Conservation (phyloP, 495 filamentous ascomycete species). For the Aspergillus taichungensis region DNA sequence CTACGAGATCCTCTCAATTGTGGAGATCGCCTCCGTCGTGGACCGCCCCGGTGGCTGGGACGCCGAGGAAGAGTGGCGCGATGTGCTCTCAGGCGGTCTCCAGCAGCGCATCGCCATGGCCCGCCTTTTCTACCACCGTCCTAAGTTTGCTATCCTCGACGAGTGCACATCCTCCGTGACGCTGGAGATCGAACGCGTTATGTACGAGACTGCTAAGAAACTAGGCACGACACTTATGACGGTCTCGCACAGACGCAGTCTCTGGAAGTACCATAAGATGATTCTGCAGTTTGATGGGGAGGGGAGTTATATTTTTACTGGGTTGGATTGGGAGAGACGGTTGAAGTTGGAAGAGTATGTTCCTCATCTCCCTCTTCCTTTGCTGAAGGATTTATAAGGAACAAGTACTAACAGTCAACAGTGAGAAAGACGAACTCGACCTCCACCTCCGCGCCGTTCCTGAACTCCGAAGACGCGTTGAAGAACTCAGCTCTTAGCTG, state of each 20-base stretch:
- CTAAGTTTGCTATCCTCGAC: constrained; percentile 85
- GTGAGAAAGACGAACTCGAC: constrained; percentile 92
- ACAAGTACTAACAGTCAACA: constrained; percentile 13
- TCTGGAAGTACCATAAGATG: constrained; percentile 92
- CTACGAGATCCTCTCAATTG: constrained; percentile 60
- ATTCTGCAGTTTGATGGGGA: constrained; percentile 97
- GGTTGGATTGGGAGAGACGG: constrained; percentile 79
- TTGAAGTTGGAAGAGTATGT: constrained; percentile 78
- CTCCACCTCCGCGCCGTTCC: constrained; percentile 73
- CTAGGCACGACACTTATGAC: constrained; percentile 94
- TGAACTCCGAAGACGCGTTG: constrained; percentile 77
- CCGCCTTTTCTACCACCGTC: constrained; percentile 87
- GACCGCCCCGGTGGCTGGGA: constrained; percentile 82
- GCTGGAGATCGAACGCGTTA: constrained; percentile 83
- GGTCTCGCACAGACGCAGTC: constrained; percentile 77
- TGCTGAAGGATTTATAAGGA: constrained; percentile 3
- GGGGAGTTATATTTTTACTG: constrained; percentile 82
- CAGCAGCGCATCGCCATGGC: constrained; percentile 99
- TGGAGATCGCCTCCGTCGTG: constrained; percentile 79
- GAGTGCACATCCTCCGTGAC: constrained; percentile 94
- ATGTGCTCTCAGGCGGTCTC: constrained; percentile 78
- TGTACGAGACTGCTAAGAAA: constrained; percentile 93
- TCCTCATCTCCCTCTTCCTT: not conserved
- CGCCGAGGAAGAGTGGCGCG: constrained; percentile 92
- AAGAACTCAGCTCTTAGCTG: constrained; percentile 48